phyloP scores from a whole-genome alignment of 768 basidiomycete species.

The Auriscalpium vulgare region DNA sequence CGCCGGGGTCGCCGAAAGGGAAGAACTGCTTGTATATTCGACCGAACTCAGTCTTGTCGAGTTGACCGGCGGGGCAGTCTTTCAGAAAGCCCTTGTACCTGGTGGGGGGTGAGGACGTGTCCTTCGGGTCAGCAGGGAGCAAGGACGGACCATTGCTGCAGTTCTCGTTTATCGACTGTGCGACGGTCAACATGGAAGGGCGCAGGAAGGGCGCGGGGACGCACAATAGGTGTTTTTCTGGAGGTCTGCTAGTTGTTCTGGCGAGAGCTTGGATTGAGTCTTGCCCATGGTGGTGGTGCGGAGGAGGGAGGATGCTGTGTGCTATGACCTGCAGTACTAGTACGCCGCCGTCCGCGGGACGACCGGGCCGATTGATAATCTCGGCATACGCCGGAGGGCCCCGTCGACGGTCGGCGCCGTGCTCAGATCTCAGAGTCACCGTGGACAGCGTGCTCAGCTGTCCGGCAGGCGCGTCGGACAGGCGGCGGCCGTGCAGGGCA shows the following conservation, averaged over 20 bases:
- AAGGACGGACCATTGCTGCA: slow-evolving; percentile 76
- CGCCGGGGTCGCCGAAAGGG: slow-evolving; percentile 94
- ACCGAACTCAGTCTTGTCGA: slow-evolving; percentile 92
- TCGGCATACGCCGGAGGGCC: background rate
- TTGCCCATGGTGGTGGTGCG: slow-evolving; percentile 72
- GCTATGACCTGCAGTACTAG: background rate
- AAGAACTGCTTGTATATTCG: slow-evolving; percentile 99
- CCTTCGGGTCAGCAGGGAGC: slow-evolving; percentile 6
- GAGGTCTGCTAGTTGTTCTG: slow-evolving; percentile 88
- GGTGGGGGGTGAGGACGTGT: slow-evolving; percentile 7
- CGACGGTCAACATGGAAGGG: slow-evolving; percentile 12
- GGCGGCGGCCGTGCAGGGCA: too few species aligned
- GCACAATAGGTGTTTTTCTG: slow-evolving; percentile 98
- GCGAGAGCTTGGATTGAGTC: slow-evolving; percentile 90
- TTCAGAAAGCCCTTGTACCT: slow-evolving; percentile 99
- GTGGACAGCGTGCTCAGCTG: too few species aligned
- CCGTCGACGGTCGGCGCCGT: background rate
- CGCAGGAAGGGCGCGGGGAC: slow-evolving; percentile 15
- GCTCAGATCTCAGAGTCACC: background rate
- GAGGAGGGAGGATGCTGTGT: background rate
- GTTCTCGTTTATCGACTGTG: slow-evolving; percentile 91
- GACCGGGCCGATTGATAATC: background rate
- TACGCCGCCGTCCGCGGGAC: background rate
- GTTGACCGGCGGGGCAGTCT: slow-evolving; percentile 94
- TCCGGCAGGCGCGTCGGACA: too few species aligned